These are phyloP conservation scores for Epicoccum nigrum DNA, from an alignment of 2,329 filamentous ascomycete genomes.

Conservation along the genomic window DNA sequence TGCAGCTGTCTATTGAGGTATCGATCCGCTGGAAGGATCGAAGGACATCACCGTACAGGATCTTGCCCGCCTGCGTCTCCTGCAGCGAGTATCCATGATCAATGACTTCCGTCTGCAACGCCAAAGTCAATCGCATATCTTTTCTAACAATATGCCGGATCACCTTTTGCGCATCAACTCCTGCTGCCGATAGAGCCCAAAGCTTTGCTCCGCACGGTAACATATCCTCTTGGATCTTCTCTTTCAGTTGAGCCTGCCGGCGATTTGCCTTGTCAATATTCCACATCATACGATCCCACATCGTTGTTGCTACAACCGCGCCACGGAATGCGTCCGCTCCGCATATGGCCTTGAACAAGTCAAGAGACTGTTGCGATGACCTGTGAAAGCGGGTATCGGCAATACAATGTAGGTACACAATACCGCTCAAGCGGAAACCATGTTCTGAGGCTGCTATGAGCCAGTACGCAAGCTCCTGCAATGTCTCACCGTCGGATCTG, in stretches of 20 bases:
- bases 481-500: conserved; percentile 51
- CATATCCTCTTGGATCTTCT: background rate
- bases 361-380: conserved; percentile 50
- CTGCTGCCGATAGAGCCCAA: background rate
- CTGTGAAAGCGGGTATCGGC: conserved; percentile 50
- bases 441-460: conserved; percentile 41
- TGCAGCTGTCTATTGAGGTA: background rate
- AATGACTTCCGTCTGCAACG: background rate
- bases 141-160: background rate
- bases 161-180: background rate
- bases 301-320: conserved; percentile 51
- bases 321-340: conserved; percentile 50
- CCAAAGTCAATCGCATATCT: background rate
- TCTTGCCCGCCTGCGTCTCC: background rate
- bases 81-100: background rate
- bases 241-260: background rate
- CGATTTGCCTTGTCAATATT: background rate
- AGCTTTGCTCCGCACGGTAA: background rate
- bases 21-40: background rate
- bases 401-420: conserved; percentile 57
- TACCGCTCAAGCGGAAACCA: conserved; percentile 48
- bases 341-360: conserved; percentile 53
- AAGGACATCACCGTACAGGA: background rate
- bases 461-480: conserved; percentile 51
- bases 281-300: conserved; percentile 45